Percentiles rank a stretch among this genome's conserved stretches.
Evolutionary conservation across 2,329 filamentous ascomycete species (phyloP).

Genomic region (Teratosphaeria destructans): DNA sequence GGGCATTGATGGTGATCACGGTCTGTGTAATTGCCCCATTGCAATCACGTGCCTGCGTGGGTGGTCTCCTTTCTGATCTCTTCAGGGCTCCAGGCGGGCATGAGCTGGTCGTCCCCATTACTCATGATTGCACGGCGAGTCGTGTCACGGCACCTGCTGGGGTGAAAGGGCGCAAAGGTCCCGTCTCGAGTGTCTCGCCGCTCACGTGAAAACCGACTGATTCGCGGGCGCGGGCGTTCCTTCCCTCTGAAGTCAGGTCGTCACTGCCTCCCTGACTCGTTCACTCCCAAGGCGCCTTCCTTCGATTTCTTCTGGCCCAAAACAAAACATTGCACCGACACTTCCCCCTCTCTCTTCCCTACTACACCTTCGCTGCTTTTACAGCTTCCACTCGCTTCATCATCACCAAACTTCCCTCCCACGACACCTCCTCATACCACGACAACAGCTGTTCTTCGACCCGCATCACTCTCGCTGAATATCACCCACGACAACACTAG

Average conservation of each 20-base stretch:
- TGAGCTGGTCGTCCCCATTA: not conserved
- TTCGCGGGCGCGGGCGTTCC: not conserved
- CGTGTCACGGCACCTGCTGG: not conserved
- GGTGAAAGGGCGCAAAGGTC: not conserved
- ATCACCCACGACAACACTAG: not conserved
- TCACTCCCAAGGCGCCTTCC: not conserved
- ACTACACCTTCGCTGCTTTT: not conserved
- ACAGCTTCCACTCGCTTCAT: not conserved
- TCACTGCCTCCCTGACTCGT: not conserved
- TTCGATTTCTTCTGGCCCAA: not conserved
- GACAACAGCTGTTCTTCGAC: not conserved
- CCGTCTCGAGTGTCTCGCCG: not conserved
- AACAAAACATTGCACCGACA: not conserved
- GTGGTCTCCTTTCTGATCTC: not conserved
- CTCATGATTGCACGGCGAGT: not conserved
- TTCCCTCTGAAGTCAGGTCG: not conserved
- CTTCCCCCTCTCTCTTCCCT: not conserved
- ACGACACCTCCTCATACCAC: not conserved
- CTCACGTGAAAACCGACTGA: not conserved
- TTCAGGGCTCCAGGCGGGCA: not conserved
- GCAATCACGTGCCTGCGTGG: not conserved
- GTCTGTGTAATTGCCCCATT: too few relatives aligned
- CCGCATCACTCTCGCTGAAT: not conserved
- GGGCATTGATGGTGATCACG: too few relatives aligned
- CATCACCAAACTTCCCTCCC: not conserved